phyloP scores from a whole-genome alignment of 305 asterid genomes.

The Andrographis paniculata region DNA sequence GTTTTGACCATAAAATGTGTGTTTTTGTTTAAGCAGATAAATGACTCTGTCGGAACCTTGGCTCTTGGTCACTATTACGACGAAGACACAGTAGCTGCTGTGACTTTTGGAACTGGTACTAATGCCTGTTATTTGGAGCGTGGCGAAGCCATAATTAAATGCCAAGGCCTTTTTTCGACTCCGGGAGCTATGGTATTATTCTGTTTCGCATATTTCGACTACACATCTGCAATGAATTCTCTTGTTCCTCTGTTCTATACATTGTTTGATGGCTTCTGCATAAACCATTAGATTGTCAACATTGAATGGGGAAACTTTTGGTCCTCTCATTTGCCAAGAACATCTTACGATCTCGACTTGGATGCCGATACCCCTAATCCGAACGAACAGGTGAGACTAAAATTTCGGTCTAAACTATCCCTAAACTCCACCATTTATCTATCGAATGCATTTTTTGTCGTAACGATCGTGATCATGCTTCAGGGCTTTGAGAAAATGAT shows the following conservation, averaged over 20 bases:
- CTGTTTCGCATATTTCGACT: no score
- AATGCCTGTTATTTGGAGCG: constrained; percentile 93
- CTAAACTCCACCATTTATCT: constrained; percentile 3
- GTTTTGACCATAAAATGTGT: neutral
- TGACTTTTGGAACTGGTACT: constrained; percentile 84
- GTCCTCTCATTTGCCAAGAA: constrained; percentile 90
- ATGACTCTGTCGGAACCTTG: constrained; percentile 80
- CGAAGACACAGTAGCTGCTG: constrained; percentile 86
- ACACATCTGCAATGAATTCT: neutral
- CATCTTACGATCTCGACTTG: constrained; percentile 60
- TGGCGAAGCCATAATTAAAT: constrained; percentile 77
- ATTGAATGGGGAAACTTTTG: constrained; percentile 97
- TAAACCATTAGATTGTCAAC: constrained; percentile 53
- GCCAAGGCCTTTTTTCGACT: constrained; percentile 77
- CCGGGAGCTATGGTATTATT: constrained; percentile 66
- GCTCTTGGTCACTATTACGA: constrained; percentile 85
- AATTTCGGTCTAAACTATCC: neutral
- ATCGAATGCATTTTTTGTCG: neutral
- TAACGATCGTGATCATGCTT: constrained; percentile 20
- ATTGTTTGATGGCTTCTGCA: constrained; percentile 5
- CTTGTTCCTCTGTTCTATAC: neutral
- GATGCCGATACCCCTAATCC: constrained; percentile 81
- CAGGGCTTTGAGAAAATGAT: constrained; percentile 96
- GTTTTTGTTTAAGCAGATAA: constrained; percentile 42
- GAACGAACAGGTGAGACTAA: constrained; percentile 55